phyloP scores from a whole-genome alignment of 2,329 filamentous ascomycete genomes.

The Corniculantispora saksenae region DNA sequence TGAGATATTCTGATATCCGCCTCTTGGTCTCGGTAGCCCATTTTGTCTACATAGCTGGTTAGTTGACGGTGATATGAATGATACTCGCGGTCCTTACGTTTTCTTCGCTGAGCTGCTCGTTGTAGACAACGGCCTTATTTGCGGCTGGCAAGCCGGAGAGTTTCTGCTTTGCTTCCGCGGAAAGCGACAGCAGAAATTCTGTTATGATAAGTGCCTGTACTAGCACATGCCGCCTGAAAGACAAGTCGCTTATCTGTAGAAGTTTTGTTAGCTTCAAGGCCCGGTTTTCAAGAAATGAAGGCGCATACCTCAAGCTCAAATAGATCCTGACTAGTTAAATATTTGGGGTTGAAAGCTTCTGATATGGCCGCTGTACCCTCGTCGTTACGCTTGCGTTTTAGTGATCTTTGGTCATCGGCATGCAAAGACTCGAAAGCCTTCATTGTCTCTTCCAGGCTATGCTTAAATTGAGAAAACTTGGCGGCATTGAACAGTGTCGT shows the following conservation, averaged over 20 bases:
- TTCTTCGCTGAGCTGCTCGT: constrained; percentile 76
- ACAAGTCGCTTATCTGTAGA: constrained; percentile 80
- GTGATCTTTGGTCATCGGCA: constrained; percentile 49
- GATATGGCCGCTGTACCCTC: constrained; percentile 54
- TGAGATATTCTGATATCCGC: constrained; percentile 79
- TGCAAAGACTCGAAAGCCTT: constrained; percentile 49
- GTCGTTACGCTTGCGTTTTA: constrained; percentile 70
- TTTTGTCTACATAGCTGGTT: constrained; percentile 57
- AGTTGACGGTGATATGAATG: background rate
- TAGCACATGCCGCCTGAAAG: constrained; percentile 89
- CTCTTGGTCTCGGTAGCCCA: constrained; percentile 82
- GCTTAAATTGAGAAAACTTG: constrained; percentile 79
- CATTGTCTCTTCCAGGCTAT: constrained; percentile 68
- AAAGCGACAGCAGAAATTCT: constrained; percentile 92
- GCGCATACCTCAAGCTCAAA: constrained; percentile 83
- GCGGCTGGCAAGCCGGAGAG: constrained; percentile 63
- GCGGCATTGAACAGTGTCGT: constrained; percentile 73
- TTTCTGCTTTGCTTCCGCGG: constrained; percentile 78
- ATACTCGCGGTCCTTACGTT: constrained; percentile 55
- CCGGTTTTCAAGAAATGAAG: too few relatives aligned
- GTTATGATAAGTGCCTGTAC: constrained; percentile 93
- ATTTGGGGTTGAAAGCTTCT: constrained; percentile 85
- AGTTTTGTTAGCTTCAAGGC: constrained; percentile 26
- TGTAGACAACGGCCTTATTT: constrained; percentile 88
- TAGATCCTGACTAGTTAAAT: constrained; percentile 93